Evolutionary conservation across 257 asterid genomes (phyloP).

Genomic region (Ilex aquifolium): DNA sequence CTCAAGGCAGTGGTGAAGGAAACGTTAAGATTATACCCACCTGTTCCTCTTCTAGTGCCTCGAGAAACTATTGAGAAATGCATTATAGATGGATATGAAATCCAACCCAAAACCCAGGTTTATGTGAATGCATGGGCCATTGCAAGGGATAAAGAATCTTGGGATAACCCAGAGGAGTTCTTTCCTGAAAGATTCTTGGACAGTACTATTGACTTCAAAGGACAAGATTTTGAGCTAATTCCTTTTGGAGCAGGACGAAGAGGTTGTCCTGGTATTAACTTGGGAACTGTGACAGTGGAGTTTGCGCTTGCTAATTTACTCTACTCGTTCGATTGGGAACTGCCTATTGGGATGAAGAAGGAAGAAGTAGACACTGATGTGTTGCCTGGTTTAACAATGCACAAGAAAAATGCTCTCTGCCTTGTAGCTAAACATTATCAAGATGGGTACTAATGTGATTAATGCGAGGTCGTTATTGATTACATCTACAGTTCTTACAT

Average conservation of each 20-base stretch:
- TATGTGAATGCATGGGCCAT: slow-evolving; percentile 1
- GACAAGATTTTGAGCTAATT: neutral
- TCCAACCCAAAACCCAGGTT: neutral
- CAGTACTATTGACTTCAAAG: neutral
- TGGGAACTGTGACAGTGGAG: neutral
- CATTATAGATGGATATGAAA: neutral
- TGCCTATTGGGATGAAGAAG: neutral
- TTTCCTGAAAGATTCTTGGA: neutral
- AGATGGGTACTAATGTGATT: too few species aligned
- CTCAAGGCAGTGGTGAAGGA: neutral
- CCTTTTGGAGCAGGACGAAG: neutral
- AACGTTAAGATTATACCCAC: neutral
- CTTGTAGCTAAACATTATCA: neutral
- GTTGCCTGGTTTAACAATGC: neutral
- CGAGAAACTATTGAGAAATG: neutral
- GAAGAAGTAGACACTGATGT: neutral
- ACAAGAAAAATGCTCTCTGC: neutral
- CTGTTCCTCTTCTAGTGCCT: neutral
- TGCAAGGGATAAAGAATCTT: neutral
- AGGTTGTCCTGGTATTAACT: neutral
- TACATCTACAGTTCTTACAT: too few species aligned
- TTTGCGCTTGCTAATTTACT: neutral
- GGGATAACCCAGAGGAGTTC: neutral
- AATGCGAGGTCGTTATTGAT: too few species aligned
- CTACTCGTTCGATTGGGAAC: neutral